Evolutionary conservation across 169 alveolate genomes (phyloP), one percentile per base, ranked within the genome.

Genomic region (Eimeria praecox): DNA sequence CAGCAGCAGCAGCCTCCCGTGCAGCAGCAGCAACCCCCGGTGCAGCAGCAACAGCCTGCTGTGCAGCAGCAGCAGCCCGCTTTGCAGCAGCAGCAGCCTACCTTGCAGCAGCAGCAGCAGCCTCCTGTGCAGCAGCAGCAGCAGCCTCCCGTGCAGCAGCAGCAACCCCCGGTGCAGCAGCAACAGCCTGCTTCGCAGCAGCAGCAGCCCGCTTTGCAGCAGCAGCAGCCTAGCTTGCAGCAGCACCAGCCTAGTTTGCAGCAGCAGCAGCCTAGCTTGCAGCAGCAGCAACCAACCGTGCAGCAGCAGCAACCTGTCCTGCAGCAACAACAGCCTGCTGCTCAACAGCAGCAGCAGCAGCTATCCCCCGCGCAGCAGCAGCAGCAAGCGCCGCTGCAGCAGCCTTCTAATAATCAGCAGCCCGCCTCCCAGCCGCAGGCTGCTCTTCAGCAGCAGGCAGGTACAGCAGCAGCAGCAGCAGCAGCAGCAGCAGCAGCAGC

Each of bases 121-220:
- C 27, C 49, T 33, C 78, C 40, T 46, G 1, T 82, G 73, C 90
- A 82, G 64, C 78, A 59, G 71, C 92, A 52, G 77, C 78, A 18
- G 56, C 92, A 54, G 80, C 42, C 16, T 3, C 92, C 78, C 24
- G 24, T 54, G 92, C 78, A 18, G 92, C 92, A 54, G 35, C 35
- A 38, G 80, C 80, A 52, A 5, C 44, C 59, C 12, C 4, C 52
- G 5, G 30, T 18, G 40, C 92, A 59, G 77, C 92, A 85, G 69
- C 92, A 33, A 14, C 46, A 35, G 30, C 75, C 56, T 16, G 9
- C 54, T 30, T 14, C n/a, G 49, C 91, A 83, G 77, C 54, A 83
- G 75, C 75, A 83, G 75, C 22, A 30, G 20, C 30, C 46, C 40
- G 24, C 91, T 40, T 35, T 83, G 91, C 92, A 85, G 78, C 78